These are phyloP conservation scores for Lavandula angustifolia DNA, from an alignment of 257 asterid species.

Conservation along the genomic window DNA sequence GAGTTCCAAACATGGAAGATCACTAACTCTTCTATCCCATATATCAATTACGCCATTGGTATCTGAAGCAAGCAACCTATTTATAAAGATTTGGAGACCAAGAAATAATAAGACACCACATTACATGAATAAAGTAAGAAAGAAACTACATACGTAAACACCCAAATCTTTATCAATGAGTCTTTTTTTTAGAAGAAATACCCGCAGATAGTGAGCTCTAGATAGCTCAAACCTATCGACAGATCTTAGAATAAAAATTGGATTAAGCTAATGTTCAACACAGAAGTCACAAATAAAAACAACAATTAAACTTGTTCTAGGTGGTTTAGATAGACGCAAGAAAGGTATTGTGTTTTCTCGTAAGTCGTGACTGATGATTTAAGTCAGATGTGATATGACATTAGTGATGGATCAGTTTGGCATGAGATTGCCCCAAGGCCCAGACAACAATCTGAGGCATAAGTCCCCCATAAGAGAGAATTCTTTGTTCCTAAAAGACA, in stretches of 20 bases:
- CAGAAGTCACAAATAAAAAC: background rate
- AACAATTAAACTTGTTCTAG: background rate
- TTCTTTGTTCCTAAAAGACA: background rate
- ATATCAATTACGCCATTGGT: slow-evolving; percentile 67
- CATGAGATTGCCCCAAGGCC: background rate
- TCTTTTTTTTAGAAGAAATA: background rate
- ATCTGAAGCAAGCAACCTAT: slow-evolving; percentile 91
- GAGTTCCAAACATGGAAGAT: slow-evolving; percentile 77
- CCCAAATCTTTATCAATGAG: background rate
- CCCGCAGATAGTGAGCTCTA: background rate
- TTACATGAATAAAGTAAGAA: slow-evolving; percentile 24
- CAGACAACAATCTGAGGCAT: background rate
- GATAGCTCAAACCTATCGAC: background rate
- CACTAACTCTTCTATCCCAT: slow-evolving; percentile 90
- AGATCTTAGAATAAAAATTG: background rate
- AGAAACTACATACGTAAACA: slow-evolving; percentile 21
- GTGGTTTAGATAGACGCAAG: too few relatives aligned
- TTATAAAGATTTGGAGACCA: slow-evolving; percentile 31
- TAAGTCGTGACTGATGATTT: background rate
- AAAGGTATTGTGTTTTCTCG: background rate
- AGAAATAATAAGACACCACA: slow-evolving; percentile 26
- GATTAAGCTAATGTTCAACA: background rate
- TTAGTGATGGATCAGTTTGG: background rate
- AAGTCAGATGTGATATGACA: background rate
- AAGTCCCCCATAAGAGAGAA: background rate